These are phyloP conservation scores for Talaromyces sp. DNA, from an alignment of 2,329 filamentous ascomycete species.

Conservation along the genomic window DNA sequence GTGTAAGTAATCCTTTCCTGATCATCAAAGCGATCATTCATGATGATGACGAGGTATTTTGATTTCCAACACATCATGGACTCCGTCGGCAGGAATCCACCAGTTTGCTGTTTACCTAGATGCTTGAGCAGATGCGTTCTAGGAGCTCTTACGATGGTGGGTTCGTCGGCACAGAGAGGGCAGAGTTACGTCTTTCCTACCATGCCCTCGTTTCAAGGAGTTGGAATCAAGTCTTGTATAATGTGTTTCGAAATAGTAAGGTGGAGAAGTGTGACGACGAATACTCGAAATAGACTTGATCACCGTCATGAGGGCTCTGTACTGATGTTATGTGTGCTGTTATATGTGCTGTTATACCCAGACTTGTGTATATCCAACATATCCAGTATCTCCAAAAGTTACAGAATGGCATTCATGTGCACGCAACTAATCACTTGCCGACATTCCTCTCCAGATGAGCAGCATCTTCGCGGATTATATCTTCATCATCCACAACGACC, in stretches of 20 bases:
- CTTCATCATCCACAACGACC: neutral
- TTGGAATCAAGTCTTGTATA: neutral
- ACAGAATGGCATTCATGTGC: neutral
- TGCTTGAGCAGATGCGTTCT: neutral
- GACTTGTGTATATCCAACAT: neutral
- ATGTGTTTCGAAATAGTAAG: neutral
- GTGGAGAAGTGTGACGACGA: neutral
- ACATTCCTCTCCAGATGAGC: neutral
- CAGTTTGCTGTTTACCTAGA: neutral
- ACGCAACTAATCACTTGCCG: neutral
- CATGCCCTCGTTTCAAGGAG: neutral
- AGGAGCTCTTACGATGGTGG: neutral
- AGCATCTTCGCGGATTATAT: neutral
- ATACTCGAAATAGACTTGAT: too few species aligned
- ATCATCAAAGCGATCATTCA: neutral
- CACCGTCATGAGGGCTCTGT: too few species aligned
- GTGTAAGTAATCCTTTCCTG: neutral
- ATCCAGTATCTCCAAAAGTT: neutral
- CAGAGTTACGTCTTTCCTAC: neutral
- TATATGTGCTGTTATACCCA: neutral
- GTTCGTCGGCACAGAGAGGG: neutral
- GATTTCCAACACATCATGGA: constrained; percentile 5
- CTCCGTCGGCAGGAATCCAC: neutral
- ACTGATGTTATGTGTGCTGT: neutral
- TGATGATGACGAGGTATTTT: neutral